Evolutionary conservation across 2,329 filamentous ascomycete species (phyloP).

Genomic region (Dendrostoma leiphaemia): DNA sequence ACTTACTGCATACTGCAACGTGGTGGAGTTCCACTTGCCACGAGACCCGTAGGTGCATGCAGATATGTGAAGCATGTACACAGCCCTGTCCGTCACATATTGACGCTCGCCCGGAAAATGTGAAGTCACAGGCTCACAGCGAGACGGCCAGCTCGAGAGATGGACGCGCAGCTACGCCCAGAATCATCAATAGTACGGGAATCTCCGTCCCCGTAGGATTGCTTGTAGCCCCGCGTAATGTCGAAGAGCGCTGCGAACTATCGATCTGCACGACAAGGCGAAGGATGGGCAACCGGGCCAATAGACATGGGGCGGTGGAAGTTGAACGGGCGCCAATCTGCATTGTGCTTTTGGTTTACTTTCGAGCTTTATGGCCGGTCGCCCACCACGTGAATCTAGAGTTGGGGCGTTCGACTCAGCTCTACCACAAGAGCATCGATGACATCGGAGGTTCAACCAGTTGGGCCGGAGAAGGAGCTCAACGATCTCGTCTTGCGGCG

Average conservation of each 20-base stretch:
- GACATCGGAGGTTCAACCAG: conserved; percentile 27
- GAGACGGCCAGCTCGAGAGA: too few relatives aligned
- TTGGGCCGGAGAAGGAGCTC: conserved; percentile 27
- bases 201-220: background rate
- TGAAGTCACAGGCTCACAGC: background rate
- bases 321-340: conserved; percentile 4
- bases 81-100: conserved; percentile 28
- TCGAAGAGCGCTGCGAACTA: background rate
- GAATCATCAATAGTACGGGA: background rate
- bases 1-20: conserved; percentile 24
- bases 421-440: conserved; percentile 28
- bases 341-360: background rate
- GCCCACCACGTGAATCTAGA: background rate
- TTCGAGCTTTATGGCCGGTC: background rate
- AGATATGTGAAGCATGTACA: conserved; percentile 32
- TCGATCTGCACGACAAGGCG: conserved; percentile 27
- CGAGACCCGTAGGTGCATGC: too few relatives aligned
- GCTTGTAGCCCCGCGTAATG: background rate
- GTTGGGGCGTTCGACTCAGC: conserved; percentile 17
- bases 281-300: conserved; percentile 24
- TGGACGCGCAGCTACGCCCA: background rate
- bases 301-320: conserved; percentile 12
- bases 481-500: conserved; percentile 21
- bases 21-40: too few relatives aligned
- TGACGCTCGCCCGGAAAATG: conserved; percentile 23